Percentiles rank a stretch among this genome's conserved stretches.
These are phyloP conservation scores for Astragalus membranaceus DNA, from an alignment of 306 rosid species.

Conservation along the genomic window DNA sequence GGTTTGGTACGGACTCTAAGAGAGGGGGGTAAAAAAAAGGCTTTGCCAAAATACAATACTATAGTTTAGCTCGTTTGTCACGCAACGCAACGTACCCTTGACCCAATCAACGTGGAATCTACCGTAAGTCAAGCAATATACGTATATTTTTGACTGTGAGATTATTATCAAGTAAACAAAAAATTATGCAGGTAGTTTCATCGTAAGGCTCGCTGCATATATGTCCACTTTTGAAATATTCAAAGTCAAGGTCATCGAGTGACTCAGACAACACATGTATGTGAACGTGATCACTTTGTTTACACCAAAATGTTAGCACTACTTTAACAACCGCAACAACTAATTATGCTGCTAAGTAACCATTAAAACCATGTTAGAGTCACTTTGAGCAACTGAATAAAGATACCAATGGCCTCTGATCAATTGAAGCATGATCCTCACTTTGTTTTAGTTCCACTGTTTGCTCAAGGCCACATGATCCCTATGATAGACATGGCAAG, in stretches of 20 bases:
- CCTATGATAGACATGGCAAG: conserved; percentile 86
- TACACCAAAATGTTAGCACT: not conserved
- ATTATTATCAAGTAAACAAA: not conserved
- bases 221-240: conserved; percentile 1
- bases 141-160: not conserved
- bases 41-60: no score
- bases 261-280: not conserved
- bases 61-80: not conserved
- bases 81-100: not conserved
- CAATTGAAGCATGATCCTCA: conserved; percentile 33
- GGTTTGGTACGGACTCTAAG: no score
- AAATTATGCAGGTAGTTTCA: not conserved
- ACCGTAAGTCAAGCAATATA: not conserved
- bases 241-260: conserved; percentile 22
- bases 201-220: not conserved
- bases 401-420: conserved; percentile 23
- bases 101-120: not conserved
- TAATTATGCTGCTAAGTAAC: not conserved
- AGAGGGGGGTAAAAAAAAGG: no score
- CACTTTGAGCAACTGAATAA: not conserved
- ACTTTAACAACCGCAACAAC: not conserved
- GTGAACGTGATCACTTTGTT: no score
- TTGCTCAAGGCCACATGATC: conserved; percentile 96
- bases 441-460: conserved; percentile 64
- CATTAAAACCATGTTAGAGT: no score